phyloP scores from a whole-genome alignment of 177 flowering plant genomes.

The Vitis hybrid region DNA sequence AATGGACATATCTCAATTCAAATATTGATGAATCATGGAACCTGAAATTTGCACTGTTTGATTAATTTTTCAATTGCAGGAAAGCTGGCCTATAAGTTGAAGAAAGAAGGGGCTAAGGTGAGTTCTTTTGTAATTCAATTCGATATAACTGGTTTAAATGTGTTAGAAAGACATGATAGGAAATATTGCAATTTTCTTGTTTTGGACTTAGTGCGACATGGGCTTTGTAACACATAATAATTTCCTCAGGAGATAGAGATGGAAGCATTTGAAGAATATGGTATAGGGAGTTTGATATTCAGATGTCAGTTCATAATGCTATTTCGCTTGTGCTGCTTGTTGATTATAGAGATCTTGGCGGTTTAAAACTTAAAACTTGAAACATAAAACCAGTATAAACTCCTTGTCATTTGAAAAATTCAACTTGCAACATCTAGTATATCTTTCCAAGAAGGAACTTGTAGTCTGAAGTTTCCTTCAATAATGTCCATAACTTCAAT shows the following conservation, averaged over 20 bases:
- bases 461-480: no score
- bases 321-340: not conserved
- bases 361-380: no score
- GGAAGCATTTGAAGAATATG: not conserved
- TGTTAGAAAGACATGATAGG: not conserved
- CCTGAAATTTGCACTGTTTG: not conserved
- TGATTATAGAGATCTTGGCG: not conserved
- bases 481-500: no score
- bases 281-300: not conserved
- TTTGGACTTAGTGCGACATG: not conserved
- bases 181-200: not conserved
- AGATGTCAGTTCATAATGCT: not conserved
- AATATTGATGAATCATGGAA: not conserved
- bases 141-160: not conserved
- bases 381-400: no score
- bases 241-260: not conserved
- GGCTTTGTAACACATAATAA: not conserved
- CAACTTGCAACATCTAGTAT: no score
- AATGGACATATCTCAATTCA: not conserved
- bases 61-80: conserved; percentile 45
- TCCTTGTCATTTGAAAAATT: no score
- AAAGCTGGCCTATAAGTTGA: conserved; percentile 84
- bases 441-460: no score
- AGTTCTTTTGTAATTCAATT: conserved; percentile 12
- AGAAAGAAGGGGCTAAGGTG: conserved; percentile 89